phyloP scores from a whole-genome alignment of 352 stramenopile species.

The Phytophthora hybrid region DNA sequence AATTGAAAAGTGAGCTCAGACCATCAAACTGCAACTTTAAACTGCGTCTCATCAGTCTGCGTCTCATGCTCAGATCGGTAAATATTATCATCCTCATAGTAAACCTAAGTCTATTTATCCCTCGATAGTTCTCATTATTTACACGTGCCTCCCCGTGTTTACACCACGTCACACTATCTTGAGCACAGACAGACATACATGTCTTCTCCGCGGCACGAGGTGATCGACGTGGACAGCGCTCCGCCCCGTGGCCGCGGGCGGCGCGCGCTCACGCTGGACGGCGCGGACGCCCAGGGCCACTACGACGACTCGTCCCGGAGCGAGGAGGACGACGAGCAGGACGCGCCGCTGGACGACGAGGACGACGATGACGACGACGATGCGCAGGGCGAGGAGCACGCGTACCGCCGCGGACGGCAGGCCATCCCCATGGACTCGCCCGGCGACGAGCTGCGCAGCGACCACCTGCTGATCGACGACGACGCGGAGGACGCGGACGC shows the following conservation, averaged over 20 bases:
- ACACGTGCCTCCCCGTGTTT: not conserved
- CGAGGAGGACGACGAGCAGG: conserved; percentile 13
- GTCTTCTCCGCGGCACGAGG: conserved; percentile 27
- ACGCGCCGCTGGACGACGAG: conserved; percentile 9
- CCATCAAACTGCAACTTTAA: conserved; percentile 15
- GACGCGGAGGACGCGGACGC: conserved; percentile 26
- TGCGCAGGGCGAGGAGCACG: conserved; percentile 42
- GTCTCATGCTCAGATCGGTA: too few relatives aligned
- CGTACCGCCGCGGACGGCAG: conserved; percentile 61
- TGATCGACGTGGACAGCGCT: conserved; percentile 54
- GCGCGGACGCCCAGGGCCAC: conserved; percentile 1
- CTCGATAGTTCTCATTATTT: not conserved
- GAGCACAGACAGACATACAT: not conserved
- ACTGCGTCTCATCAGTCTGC: too few relatives aligned
- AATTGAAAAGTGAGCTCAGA: conserved; percentile 15
- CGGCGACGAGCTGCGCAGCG: conserved; percentile 48
- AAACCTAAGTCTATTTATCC: too few relatives aligned
- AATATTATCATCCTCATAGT: too few relatives aligned
- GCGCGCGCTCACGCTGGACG: conserved; percentile 36
- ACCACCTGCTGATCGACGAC: conserved; percentile 48
- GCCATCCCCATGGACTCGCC: conserved; percentile 79
- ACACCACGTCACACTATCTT: not conserved
- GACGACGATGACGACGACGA: conserved; percentile 21
- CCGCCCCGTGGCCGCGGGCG: conserved; percentile 21
- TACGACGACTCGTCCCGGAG: conserved; percentile 14